Percentiles rank a stretch among this genome's conserved stretches.
phyloP scores from a whole-genome alignment of 2,329 filamentous ascomycete genomes.

The Fusarium albidum region DNA sequence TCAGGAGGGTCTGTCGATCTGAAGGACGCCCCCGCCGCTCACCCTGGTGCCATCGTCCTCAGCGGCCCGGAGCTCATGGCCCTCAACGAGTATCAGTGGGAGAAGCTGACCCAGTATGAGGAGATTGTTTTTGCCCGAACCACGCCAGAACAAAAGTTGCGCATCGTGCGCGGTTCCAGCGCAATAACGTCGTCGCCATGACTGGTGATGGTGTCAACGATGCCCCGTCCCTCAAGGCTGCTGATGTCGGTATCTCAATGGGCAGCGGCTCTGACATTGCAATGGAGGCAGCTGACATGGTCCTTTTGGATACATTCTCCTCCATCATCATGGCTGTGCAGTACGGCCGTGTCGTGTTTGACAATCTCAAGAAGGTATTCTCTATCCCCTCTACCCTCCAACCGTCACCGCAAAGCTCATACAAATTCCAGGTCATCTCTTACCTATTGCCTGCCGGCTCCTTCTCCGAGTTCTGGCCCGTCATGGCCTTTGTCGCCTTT shows the following conservation, averaged over 20 bases:
- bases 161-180: slow-evolving; percentile 74
- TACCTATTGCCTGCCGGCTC: slow-evolving; percentile 77
- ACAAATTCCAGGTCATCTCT: slow-evolving; percentile 59
- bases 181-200: slow-evolving; percentile 23
- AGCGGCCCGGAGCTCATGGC: slow-evolving; percentile 71
- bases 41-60: slow-evolving; percentile 64
- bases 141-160: slow-evolving; percentile 80
- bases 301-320: slow-evolving; percentile 67
- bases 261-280: slow-evolving; percentile 24
- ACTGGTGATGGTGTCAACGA: slow-evolving; percentile 23
- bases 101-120: slow-evolving; percentile 68
- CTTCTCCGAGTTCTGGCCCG: slow-evolving; percentile 81
- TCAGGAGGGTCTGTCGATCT: background rate
- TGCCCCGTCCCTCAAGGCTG: slow-evolving; percentile 19
- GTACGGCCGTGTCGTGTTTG: slow-evolving; percentile 79
- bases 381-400: no score
- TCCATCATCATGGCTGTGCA: slow-evolving; percentile 76
- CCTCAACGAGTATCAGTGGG: slow-evolving; percentile 75
- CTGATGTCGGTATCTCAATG: slow-evolving; percentile 16
- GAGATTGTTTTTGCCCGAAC: slow-evolving; percentile 80
- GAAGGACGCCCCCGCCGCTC: slow-evolving; percentile 7
- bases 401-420: no score
- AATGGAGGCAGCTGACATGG: slow-evolving; percentile 23
- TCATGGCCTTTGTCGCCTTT: slow-evolving; percentile 76
- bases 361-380: slow-evolving; percentile 70